These are phyloP conservation scores for Pseudoscleropodium purum DNA, from an alignment of 225 moss, liverwort and hornwort species.

Conservation along the genomic window DNA sequence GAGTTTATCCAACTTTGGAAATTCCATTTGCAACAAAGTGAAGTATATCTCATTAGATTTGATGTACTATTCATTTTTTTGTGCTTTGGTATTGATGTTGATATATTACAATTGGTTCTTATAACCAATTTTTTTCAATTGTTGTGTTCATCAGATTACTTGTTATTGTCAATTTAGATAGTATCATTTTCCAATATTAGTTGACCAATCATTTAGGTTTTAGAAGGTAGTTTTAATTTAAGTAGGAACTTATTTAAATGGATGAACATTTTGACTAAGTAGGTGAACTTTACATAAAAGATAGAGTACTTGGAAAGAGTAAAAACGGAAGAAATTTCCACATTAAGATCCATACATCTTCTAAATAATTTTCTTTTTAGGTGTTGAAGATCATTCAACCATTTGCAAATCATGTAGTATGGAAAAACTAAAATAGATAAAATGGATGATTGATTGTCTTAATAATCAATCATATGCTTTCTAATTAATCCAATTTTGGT, in stretches of 20 bases:
- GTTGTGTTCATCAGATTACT: not conserved
- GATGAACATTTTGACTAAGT: not conserved
- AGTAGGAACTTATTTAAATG: not conserved
- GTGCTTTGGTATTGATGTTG: not conserved
- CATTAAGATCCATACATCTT: not conserved
- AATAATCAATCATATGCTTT: fast-evolving
- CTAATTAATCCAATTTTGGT: not conserved
- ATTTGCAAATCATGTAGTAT: not conserved
- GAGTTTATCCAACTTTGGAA: not conserved
- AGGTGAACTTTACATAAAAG: not conserved
- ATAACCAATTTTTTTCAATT: not conserved
- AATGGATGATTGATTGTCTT: not conserved
- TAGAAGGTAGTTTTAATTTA: not conserved
- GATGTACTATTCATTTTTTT: not conserved
- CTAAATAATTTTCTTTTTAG: not conserved
- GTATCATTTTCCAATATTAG: not conserved
- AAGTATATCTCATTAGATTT: not conserved
- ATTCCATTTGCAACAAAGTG: not conserved
- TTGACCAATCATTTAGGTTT: not conserved
- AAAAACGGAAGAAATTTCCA: not conserved
- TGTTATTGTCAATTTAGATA: not conserved
- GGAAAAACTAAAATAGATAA: not conserved
- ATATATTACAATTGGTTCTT: not conserved
- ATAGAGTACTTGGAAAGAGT: not conserved
- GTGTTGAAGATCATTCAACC: not conserved